These are phyloP conservation scores for Epicoccum sorghinum DNA, from an alignment of 2,329 filamentous ascomycete species.

Conservation along the genomic window DNA sequence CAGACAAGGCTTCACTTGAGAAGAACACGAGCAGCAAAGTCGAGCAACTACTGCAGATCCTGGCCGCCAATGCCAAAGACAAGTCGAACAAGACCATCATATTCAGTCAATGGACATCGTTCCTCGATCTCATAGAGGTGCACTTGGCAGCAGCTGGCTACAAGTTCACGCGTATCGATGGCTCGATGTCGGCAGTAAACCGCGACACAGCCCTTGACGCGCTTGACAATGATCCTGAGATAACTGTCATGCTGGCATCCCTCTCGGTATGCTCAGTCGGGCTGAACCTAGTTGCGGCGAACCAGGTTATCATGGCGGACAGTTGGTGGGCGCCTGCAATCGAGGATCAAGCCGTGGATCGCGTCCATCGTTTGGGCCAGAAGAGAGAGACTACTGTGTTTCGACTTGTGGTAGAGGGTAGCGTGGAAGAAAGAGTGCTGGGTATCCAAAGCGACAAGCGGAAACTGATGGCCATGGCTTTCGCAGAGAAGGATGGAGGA, in stretches of 20 bases:
- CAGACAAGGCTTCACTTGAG: slow-evolving; percentile 62
- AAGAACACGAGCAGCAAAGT: slow-evolving; percentile 76
- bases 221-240: slow-evolving; percentile 70
- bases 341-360: slow-evolving; percentile 88
- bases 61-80: slow-evolving; percentile 71
- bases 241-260: slow-evolving; percentile 80
- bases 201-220: slow-evolving; percentile 75
- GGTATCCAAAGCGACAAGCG: slow-evolving; percentile 80
- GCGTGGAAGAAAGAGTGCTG: slow-evolving; percentile 81
- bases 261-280: slow-evolving; percentile 84
- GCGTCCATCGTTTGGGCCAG: slow-evolving; percentile 85
- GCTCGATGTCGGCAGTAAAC: slow-evolving; percentile 71
- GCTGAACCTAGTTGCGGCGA: slow-evolving; percentile 82
- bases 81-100: slow-evolving; percentile 69
- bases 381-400: slow-evolving; percentile 79
- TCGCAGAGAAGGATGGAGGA: slow-evolving; percentile 72
- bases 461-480: slow-evolving; percentile 76
- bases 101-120: slow-evolving; percentile 80
- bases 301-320: slow-evolving; percentile 83
- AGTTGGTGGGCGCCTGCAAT: slow-evolving; percentile 92
- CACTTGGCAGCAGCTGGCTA: slow-evolving; percentile 68
- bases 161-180: slow-evolving; percentile 76
- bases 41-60: slow-evolving; percentile 75
- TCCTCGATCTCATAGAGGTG: slow-evolving; percentile 72
- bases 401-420: slow-evolving; percentile 78